These are phyloP conservation scores for Saccharomycopsis javanensis DNA, from an alignment of 805 yeast species.

Conservation along the genomic window DNA sequence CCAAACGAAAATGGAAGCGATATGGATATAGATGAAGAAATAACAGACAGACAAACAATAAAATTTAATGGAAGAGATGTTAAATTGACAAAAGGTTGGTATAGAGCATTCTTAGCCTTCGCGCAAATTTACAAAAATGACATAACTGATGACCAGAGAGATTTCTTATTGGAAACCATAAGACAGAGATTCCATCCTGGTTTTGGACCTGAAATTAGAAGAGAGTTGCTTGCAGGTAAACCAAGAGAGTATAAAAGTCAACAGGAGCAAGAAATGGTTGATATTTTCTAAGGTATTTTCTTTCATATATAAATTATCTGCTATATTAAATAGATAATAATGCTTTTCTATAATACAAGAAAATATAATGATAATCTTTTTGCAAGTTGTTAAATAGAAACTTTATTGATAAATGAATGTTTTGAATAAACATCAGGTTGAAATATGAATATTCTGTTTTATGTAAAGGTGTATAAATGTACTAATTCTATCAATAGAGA, in stretches of 20 bases:
- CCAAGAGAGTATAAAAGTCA: conserved; percentile 38
- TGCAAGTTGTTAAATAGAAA: too few species aligned
- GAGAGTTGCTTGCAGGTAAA: conserved; percentile 83
- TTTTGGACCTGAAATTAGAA: conserved; percentile 88
- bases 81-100: conserved; percentile 91
- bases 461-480: background rate
- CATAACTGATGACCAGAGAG: conserved; percentile 97
- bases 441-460: too few species aligned
- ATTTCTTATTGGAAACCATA: conserved; percentile 80
- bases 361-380: too few species aligned
- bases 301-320: background rate
- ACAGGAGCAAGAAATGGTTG: conserved; percentile 24
- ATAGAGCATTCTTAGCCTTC: conserved; percentile 87
- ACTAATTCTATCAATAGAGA: background rate
- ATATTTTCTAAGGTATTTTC: conserved; percentile 5
- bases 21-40: conserved; percentile 28
- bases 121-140: conserved; percentile 96
- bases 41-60: conserved; percentile 25
- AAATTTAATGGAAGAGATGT: conserved; percentile 29
- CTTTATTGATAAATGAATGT: too few species aligned
- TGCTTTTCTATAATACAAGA: too few species aligned
- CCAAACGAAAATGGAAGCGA: conserved; percentile 34
- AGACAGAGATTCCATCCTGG: conserved; percentile 83
- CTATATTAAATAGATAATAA: background rate
- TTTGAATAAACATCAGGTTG: too few species aligned